Evolutionary conservation across 371 early-diverging fungal species (phyloP), one percentile per base, ranked within the genome.

Genomic region (Syncephalastrum racemosum): DNA sequence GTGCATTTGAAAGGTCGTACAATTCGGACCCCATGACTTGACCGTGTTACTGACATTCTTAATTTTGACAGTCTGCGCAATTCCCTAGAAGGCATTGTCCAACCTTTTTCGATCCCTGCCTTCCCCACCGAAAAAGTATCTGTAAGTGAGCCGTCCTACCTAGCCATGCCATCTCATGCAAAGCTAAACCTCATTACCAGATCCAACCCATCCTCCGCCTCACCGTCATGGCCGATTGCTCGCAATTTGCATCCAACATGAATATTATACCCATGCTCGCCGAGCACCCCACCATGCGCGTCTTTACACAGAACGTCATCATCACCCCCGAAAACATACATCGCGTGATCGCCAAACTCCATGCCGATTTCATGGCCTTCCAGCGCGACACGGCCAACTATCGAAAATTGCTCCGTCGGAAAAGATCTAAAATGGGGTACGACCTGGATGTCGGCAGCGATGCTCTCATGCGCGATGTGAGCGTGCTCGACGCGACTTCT

Each of bases 151-250:
- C n/a, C n/a, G n/a, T n/a, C n/a, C n/a, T n/a, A n/a, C n/a, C n/a
- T n/a, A n/a, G n/a, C n/a, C n/a, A n/a, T n/a, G n/a, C 20, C 2
- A n/a, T 4, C 6, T 47, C 31, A 10, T 25, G 19, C 18, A 12
- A 24, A 8, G 36, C 41, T 19, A 41, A 40, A 27, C 14, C n/a
- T 47, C 36, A 50, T 31, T 2, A 44, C 3, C 46, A 76, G 73
- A 46, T 77, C 20, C 72, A 64, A 50, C 75, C 79, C 4, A 27
- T 78, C 23, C 68, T 93, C 15, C 80, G 87, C 46, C 66, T 91
- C 12, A 90, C 90, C 2, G 87, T 92, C 46, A 79, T 91, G 50
- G 92, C 90, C 0, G 91, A 92, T 49, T 86, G 85, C 60, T 75
- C 84, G 23, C 82, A 84, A 54, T 80, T 89, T 66, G 83, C 83